phyloP scores from a whole-genome alignment of 164 flowering plant species.

The Chloranthus sessilifolius region DNA sequence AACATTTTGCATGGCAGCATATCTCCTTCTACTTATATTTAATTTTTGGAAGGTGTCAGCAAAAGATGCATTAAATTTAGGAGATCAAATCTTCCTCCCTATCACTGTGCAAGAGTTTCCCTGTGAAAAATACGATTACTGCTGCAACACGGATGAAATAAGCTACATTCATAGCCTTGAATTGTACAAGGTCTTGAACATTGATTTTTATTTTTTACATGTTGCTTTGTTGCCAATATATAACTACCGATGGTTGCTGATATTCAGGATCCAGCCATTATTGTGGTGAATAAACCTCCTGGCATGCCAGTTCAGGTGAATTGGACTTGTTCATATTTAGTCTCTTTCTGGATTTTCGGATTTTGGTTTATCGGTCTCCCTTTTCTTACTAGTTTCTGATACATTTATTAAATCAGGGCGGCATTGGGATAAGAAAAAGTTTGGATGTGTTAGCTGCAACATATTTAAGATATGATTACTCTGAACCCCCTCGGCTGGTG shows the following conservation, averaged over 20 bases:
- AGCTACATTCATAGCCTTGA: slow-evolving; percentile 57
- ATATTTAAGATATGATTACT: slow-evolving; percentile 52
- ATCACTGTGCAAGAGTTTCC: slow-evolving; percentile 42
- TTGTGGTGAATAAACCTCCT: slow-evolving; percentile 84
- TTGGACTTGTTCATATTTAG: background rate
- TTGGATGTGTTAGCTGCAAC: slow-evolving; percentile 73
- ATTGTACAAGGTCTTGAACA: slow-evolving; percentile 62
- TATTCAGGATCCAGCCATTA: slow-evolving; percentile 73
- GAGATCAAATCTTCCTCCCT: slow-evolving; percentile 82
- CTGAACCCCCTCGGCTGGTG: slow-evolving; percentile 88
- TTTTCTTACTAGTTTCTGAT: background rate
- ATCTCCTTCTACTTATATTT: background rate
- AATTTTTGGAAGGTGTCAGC: slow-evolving; percentile 58
- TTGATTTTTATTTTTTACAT: slow-evolving; percentile 7
- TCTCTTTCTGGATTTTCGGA: background rate
- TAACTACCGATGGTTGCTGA: slow-evolving; percentile 8
- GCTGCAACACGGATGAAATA: slow-evolving; percentile 50
- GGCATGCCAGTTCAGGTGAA: slow-evolving; percentile 95
- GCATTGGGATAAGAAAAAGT: slow-evolving; percentile 72
- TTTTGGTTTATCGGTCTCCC: background rate
- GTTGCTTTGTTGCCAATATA: slow-evolving; percentile 3
- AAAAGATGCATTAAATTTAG: slow-evolving; percentile 59
- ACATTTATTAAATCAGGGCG: slow-evolving; percentile 54
- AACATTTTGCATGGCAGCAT: background rate
- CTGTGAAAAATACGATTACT: slow-evolving; percentile 21